Conservation (phyloP, 208 protist species). For the Trypanosoma cruzi region DNA sequence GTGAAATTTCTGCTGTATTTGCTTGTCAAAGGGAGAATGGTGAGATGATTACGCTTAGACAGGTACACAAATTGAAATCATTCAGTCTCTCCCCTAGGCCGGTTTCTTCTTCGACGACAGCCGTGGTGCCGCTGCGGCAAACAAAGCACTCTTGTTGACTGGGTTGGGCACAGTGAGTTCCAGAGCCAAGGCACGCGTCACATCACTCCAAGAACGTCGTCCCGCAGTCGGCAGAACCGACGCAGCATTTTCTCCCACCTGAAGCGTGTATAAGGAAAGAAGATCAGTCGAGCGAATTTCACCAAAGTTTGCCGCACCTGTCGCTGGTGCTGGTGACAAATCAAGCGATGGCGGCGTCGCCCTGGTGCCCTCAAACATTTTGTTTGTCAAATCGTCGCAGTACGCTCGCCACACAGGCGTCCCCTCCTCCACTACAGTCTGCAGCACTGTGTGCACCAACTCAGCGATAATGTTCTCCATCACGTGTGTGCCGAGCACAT, state of each 20-base stretch:
- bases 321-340: not conserved
- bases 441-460: slow-evolving; percentile 65
- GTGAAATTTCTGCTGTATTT: too few relatives aligned
- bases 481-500: slow-evolving; percentile 76
- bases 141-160: slow-evolving; percentile 30
- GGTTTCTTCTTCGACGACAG: slow-evolving; percentile 19
- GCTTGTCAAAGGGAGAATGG: too few relatives aligned
- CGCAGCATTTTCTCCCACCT: not conserved
- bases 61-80: too few relatives aligned
- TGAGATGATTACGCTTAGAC: too few relatives aligned
- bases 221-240: not conserved
- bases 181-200: slow-evolving; percentile 17
- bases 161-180: slow-evolving; percentile 26
- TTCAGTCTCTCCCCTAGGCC: too few relatives aligned
- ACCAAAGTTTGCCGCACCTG: not conserved
- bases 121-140: slow-evolving; percentile 15
- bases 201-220: slow-evolving; percentile 17
- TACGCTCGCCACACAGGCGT: slow-evolving; percentile 58
- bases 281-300: slow-evolving; percentile 11
- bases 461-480: slow-evolving; percentile 74
- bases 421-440: slow-evolving; percentile 74
- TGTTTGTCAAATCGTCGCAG: slow-evolving; percentile 35
- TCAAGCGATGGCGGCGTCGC: slow-evolving; percentile 2
- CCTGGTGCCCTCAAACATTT: slow-evolving; percentile 31
- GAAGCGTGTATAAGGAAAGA: slow-evolving; percentile 5